Evolutionary conservation across 345 rosid genomes (phyloP), one percentile per base, ranked within the genome.

Genomic region (Gossypium thurberi): DNA sequence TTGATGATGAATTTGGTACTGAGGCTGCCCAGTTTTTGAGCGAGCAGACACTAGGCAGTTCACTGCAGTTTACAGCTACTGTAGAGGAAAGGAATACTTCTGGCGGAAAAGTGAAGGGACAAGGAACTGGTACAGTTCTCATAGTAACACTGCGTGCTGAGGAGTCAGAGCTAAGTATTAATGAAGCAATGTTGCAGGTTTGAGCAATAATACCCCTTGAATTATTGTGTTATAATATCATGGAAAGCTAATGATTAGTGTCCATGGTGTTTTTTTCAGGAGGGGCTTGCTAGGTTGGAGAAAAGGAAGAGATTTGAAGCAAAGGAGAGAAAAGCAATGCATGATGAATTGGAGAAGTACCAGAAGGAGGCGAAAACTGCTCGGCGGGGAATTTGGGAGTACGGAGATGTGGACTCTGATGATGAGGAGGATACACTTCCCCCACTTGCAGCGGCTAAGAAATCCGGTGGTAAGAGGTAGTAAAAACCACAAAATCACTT

Each of bases 81-180:
- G 76, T 96, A 37, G 99, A 91, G 84, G 99, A 96, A 56, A 87
- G 86, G 78, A 97, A 96, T 81, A 68, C 88, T 55, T 88, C 96
- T 25, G 98, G 92, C 40, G 98, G 98, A 50, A 96, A 91, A 87
- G 83, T 82, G 58, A 96, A 93, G 79, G 98, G 98, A 58, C 98
- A 93, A 84, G 98, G 98, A 76, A 91, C 98, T 60, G 98, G 99
- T 47, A 83, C 92, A 0, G 75, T 87, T 71, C 86, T 90, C 6
- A 73, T 75, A n/a, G 95, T 91, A 4, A 93, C 99, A 11, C 88
- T 96, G 43, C 84, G 82, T 10, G 92, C 92, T 37, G 88, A 84
- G 7, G 94, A 91, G 46, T 86, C 94, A 17, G 98, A 96, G 71
- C 81, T 87, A 33, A 91, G 96, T 70, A 73, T 96, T 77, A 96